Conservation (phyloP, 768 basidiomycete genomes). For the Boletus huronensis region DNA sequence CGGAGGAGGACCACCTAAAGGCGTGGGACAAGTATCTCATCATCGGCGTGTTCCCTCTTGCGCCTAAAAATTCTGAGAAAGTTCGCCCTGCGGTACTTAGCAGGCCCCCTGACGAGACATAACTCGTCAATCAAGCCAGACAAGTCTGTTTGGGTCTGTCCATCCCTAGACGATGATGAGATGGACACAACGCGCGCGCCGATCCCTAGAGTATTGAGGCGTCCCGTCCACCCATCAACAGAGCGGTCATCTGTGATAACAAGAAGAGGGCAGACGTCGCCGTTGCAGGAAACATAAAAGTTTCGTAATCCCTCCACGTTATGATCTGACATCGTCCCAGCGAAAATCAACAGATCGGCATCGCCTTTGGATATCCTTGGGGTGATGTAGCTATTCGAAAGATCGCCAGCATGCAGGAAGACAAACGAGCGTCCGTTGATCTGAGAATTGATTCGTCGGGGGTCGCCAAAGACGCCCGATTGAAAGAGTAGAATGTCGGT, state of each 20-base stretch:
- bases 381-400: constrained; percentile 12
- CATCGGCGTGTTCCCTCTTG: constrained; percentile 6
- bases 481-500: constrained; percentile 13
- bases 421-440: constrained; percentile 24
- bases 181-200: constrained; percentile 12
- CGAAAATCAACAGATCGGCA: constrained; percentile 26
- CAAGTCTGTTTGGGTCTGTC: constrained; percentile 1
- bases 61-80: constrained; percentile 18
- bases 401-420: constrained; percentile 20
- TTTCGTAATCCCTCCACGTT: constrained; percentile 9
- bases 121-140: constrained; percentile 17
- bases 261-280: constrained; percentile 27
- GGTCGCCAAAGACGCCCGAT: constrained; percentile 14
- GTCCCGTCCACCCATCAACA: constrained; percentile 8
- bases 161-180: neutral
- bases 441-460: constrained; percentile 15
- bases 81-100: constrained; percentile 11
- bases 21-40: neutral
- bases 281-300: constrained; percentile 18
- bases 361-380: constrained; percentile 19
- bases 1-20: neutral
- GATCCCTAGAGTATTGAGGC: constrained; percentile 12
- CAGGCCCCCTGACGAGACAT: constrained; percentile 23
- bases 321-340: constrained; percentile 6
- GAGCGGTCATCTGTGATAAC: constrained; percentile 13